Evolutionary conservation across 495 filamentous ascomycete species (phyloP).

Genomic region (Talaromyces wortmannii): DNA sequence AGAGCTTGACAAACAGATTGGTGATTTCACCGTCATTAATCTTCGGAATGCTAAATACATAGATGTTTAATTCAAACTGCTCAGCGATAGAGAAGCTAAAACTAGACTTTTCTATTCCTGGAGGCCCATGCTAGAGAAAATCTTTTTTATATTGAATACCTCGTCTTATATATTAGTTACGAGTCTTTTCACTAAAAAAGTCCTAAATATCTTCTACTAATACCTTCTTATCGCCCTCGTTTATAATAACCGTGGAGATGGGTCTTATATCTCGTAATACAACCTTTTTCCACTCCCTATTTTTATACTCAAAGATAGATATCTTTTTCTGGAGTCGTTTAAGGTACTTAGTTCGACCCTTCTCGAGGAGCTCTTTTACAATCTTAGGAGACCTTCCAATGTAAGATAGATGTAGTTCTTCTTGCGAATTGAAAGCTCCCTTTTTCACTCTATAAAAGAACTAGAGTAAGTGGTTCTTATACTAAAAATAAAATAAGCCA

Average conservation of each 20-base stretch:
- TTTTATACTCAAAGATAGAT: not conserved
- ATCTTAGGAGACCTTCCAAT: slow-evolving; percentile 14
- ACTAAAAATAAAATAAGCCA: slow-evolving; percentile 18
- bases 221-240: slow-evolving; percentile 3
- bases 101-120: slow-evolving; percentile 63
- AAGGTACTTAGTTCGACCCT: slow-evolving; percentile 12
- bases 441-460: too few species aligned
- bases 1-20: slow-evolving; percentile 43
- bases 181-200: slow-evolving; percentile 8
- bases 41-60: slow-evolving; percentile 30
- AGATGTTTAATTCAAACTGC: slow-evolving; percentile 52
- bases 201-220: slow-evolving; percentile 9
- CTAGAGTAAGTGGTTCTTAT: too few species aligned
- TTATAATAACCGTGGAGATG: slow-evolving; percentile 5
- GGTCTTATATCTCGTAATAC: not conserved
- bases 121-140: slow-evolving; percentile 59
- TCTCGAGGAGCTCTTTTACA: slow-evolving; percentile 12
- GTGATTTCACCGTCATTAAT: slow-evolving; percentile 24
- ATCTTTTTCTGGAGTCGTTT: slow-evolving; percentile 6
- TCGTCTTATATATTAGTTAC: slow-evolving; percentile 36
- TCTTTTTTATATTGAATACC: slow-evolving; percentile 59
- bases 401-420: slow-evolving; percentile 8
- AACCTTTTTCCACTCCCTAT: slow-evolving; percentile 2
- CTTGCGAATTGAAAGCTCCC: too few species aligned
- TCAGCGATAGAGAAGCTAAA: slow-evolving; percentile 55